These are phyloP conservation scores for Boletus pseudopeckii DNA, from an alignment of 768 basidiomycete genomes.

Conservation along the genomic window DNA sequence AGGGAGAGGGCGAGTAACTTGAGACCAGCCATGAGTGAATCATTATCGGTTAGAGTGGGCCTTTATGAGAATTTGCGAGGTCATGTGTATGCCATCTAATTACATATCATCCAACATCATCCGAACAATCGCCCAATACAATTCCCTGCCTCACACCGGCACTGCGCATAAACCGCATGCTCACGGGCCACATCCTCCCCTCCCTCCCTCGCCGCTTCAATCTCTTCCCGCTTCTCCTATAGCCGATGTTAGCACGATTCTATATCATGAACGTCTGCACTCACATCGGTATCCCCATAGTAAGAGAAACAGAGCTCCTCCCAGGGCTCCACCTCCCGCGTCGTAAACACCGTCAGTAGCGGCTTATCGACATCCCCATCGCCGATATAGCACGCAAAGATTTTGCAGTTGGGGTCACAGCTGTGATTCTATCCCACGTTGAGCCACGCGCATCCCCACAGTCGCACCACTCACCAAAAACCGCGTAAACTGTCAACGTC, in stretches of 20 bases:
- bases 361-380: conserved; percentile 72
- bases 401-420: conserved; percentile 79
- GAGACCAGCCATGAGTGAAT: no score
- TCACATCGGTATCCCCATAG: conserved; percentile 50
- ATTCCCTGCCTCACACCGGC: conserved; percentile 49
- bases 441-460: background rate
- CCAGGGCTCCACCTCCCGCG: conserved; percentile 54
- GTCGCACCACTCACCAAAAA: conserved; percentile 58
- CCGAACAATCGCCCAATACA: conserved; percentile 43
- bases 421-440: conserved; percentile 69
- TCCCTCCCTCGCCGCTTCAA: background rate
- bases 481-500: conserved; percentile 75
- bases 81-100: background rate
- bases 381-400: conserved; percentile 76
- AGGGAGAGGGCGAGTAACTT: no score
- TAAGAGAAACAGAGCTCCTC: conserved; percentile 83
- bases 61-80: background rate
- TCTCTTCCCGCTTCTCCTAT: conserved; percentile 24
- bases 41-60: background rate
- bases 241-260: background rate
- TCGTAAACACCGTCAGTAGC: conserved; percentile 63
- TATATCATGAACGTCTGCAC: background rate
- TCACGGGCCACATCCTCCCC: conserved; percentile 15
- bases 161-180: conserved; percentile 46
- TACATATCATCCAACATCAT: conserved; percentile 5